Percentiles rank a stretch among this genome's conserved stretches.
These are phyloP conservation scores for Hypomyces rosellus DNA, from an alignment of 2,329 filamentous ascomycete species.

Conservation along the genomic window DNA sequence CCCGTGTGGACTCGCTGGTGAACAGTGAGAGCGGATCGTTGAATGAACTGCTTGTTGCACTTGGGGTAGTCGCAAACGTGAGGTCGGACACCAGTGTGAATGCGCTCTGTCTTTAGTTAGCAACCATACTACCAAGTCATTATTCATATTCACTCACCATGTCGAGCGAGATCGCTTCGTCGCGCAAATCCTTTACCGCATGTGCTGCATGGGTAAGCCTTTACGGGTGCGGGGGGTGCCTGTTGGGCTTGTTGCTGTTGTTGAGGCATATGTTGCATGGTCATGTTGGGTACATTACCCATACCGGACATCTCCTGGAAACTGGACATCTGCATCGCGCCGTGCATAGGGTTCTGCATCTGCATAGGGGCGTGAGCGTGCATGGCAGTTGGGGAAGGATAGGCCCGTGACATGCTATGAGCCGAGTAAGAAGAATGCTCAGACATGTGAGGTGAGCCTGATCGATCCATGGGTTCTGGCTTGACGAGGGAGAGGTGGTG, in stretches of 20 bases:
- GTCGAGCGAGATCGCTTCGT: constrained; percentile 86
- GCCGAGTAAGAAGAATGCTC: constrained; percentile 53
- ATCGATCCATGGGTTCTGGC: constrained; percentile 43
- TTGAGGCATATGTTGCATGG: constrained; percentile 31
- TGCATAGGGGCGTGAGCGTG: constrained; percentile 42
- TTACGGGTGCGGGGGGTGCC: constrained; percentile 33
- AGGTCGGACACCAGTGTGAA: constrained; percentile 84
- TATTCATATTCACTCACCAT: constrained; percentile 53
- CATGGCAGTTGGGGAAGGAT: constrained; percentile 49
- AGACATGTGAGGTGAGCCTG: constrained; percentile 53
- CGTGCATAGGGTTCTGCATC: constrained; percentile 37
- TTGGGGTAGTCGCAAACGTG: constrained; percentile 85
- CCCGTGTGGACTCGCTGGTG: constrained; percentile 94
- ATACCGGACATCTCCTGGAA: constrained; percentile 33
- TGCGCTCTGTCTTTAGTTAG: constrained; percentile 65
- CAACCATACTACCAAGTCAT: no score
- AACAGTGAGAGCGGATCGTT: constrained; percentile 89
- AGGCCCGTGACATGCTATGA: constrained; percentile 42
- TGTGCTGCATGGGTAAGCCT: constrained; percentile 83
- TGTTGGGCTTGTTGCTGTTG: constrained; percentile 24
- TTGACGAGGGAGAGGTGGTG: constrained; percentile 29
- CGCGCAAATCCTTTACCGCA: constrained; percentile 90
- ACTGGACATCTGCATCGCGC: constrained; percentile 34
- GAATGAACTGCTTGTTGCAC: constrained; percentile 96
- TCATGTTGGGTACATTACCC: constrained; percentile 30